These are phyloP conservation scores for Triticum timopheevii DNA, from an alignment of 176 grass and related monocot genomes.

Conservation along the genomic window DNA sequence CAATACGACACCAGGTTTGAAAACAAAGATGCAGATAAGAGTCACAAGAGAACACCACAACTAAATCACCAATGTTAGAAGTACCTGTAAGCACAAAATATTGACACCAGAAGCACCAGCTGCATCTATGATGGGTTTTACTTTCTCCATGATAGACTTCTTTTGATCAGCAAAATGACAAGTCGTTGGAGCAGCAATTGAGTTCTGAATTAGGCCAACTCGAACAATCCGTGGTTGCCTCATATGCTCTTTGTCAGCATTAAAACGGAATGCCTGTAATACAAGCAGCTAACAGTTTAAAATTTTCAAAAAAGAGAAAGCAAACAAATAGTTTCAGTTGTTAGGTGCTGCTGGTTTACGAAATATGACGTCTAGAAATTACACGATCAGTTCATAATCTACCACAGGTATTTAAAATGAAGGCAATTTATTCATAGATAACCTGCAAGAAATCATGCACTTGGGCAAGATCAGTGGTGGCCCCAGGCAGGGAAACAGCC, in stretches of 20 bases:
- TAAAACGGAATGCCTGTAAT: conserved; percentile 72
- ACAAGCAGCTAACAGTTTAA: conserved; percentile 11
- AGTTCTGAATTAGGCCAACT: conserved; percentile 94
- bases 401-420: background rate
- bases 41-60: background rate
- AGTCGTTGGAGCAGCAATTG: conserved; percentile 79
- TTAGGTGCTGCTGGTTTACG: background rate
- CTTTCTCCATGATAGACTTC: conserved; percentile 79
- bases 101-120: conserved; percentile 91
- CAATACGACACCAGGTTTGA: background rate
- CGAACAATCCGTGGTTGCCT: conserved; percentile 62
- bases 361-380: background rate
- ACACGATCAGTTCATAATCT: background rate
- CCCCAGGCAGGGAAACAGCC: conserved; percentile 46
- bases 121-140: conserved; percentile 80
- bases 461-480: conserved; percentile 39
- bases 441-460: conserved; percentile 78
- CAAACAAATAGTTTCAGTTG: background rate
- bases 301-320: background rate
- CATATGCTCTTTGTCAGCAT: conserved; percentile 72
- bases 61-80: background rate
- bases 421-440: background rate
- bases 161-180: conserved; percentile 82
- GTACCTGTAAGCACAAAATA: conserved; percentile 91
- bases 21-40: conserved; percentile 4